Base-by-base conservation (phyloP, 352 stramenopile species). In the Pythium angustatum region DNA sequence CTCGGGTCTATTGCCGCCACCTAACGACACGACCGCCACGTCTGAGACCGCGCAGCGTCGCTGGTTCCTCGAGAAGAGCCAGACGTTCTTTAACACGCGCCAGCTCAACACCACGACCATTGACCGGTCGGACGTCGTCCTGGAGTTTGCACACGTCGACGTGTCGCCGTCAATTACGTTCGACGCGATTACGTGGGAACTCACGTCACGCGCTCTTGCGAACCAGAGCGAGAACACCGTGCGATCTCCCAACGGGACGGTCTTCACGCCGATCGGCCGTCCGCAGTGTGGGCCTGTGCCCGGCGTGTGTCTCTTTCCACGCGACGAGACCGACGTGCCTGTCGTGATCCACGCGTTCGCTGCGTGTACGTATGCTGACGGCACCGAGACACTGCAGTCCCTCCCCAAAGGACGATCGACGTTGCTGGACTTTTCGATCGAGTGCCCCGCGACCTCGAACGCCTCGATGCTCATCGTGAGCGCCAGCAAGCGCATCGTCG, bases 401-500 rank as follows among this genome's bases (percentile, higher is more conserved):
- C 49, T 57, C 2, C 49, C 49, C 9, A 36, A 44, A 19, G 49
- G 26, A n/a, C n/a, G n/a, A 10, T 22, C 30, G 9, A 57, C 17
- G 19, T 9, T 22, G 2, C 19, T 9, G 10, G 49, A 57, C 31
- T 57, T 45, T 28, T 19, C 28, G 5, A 38, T 54, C 14, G 8
- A 54, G 24, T 54, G 47, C 28, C 47, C 47, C 17, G 24, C 15
- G 47, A 31, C 12, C 21, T 58, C 53, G 5, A 60, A 36, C 19
- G 41, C 36, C 12, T 60, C 53, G 38, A 34, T 60, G 22, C 38
- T 60, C 10, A 24, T 60, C 5, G 34, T 60, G 24, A 60, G 22
- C 27, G 53, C 41, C 1, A 38, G 5, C 15, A 60, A 60, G 53
- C 53, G 53, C 9, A 14, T 60, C 15, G 53, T 41, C 26, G 53